Conservation (phyloP, 306 rosid genomes). For the Vigna trinervia region DNA sequence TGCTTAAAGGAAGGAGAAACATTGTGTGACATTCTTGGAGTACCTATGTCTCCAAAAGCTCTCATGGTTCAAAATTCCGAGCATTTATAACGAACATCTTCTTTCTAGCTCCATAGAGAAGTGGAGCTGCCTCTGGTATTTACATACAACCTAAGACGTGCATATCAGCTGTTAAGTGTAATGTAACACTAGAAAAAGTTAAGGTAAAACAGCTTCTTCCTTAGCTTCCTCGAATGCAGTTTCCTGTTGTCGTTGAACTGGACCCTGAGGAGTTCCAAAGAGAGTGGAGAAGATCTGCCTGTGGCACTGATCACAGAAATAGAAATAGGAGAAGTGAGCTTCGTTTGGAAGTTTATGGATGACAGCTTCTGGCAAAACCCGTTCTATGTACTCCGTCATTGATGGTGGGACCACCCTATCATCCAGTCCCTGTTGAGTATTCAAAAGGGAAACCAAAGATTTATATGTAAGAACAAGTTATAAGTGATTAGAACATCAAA, state of each 20-base stretch:
- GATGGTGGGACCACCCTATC: slow-evolving; percentile 84
- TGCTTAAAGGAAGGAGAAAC: neutral
- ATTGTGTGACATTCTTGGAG: slow-evolving; percentile 17
- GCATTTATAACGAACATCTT: slow-evolving; percentile 8
- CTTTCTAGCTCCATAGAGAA: slow-evolving; percentile 50
- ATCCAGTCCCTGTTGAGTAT: slow-evolving; percentile 79
- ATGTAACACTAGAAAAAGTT: slow-evolving; percentile 31
- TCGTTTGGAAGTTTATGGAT: slow-evolving; percentile 86
- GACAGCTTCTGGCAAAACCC: slow-evolving; percentile 75
- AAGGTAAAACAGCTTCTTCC: slow-evolving; percentile 40
- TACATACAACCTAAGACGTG: slow-evolving; percentile 58
- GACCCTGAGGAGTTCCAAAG: slow-evolving; percentile 85
- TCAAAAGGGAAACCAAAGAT: slow-evolving; percentile 22
- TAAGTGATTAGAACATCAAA: neutral
- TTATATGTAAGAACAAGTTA: neutral
- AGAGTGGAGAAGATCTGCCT: slow-evolving; percentile 71
- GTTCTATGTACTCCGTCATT: slow-evolving; percentile 64
- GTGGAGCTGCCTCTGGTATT: slow-evolving; percentile 63
- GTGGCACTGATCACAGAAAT: slow-evolving; percentile 86
- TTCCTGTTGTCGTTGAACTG: slow-evolving; percentile 49
- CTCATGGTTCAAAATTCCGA: slow-evolving; percentile 44
- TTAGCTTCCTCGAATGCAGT: slow-evolving; percentile 49
- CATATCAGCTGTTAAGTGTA: slow-evolving; percentile 22
- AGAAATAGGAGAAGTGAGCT: slow-evolving; percentile 90
- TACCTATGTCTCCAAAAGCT: slow-evolving; percentile 45